Percentiles rank a stretch among this genome's conserved stretches.
phyloP scores from a whole-genome alignment of 768 basidiomycete species.

The Leccinum aurantiacum region DNA sequence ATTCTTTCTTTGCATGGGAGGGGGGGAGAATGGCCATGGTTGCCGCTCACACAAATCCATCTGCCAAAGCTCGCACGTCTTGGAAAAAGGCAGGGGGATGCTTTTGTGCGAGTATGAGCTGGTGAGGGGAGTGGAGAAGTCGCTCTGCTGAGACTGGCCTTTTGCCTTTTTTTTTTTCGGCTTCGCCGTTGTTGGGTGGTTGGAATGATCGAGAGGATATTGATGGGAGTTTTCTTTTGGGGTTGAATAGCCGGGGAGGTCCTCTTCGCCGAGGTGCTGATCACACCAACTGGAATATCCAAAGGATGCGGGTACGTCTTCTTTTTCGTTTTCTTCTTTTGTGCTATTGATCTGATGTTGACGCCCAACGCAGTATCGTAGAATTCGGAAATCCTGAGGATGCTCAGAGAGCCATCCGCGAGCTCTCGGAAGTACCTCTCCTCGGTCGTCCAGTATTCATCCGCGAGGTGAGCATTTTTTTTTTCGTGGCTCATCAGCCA shows the following conservation, averaged over 20 bases:
- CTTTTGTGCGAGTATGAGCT: constrained; percentile 35
- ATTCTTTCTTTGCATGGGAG: constrained; percentile 49
- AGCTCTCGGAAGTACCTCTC: constrained; percentile 86
- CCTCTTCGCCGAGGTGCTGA: constrained; percentile 98
- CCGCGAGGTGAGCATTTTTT: constrained; percentile 65
- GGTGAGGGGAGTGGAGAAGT: constrained; percentile 36
- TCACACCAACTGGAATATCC: constrained; percentile 93
- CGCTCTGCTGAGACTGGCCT: constrained; percentile 37
- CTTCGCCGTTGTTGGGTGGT: constrained; percentile 48
- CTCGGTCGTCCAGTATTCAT: constrained; percentile 95
- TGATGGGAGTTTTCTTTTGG: constrained; percentile 91
- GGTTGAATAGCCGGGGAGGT: constrained; percentile 98
- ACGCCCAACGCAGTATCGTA: constrained; percentile 69
- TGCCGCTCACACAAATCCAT: constrained; percentile 34
- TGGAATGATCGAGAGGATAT: constrained; percentile 77
- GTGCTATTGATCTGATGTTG: constrained; percentile 3
- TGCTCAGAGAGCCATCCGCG: constrained; percentile 83
- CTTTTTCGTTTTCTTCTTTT: neutral
- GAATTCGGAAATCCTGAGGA: constrained; percentile 92
- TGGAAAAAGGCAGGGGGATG: constrained; percentile 34
- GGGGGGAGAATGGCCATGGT: constrained; percentile 29
- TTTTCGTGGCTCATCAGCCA: neutral
- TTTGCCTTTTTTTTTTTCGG: constrained; percentile 40
- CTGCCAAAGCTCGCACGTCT: constrained; percentile 37
- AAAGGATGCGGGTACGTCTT: constrained; percentile 96